These are phyloP conservation scores for Cladosporium sp. DNA, from an alignment of 2,329 filamentous ascomycete genomes.

Conservation along the genomic window DNA sequence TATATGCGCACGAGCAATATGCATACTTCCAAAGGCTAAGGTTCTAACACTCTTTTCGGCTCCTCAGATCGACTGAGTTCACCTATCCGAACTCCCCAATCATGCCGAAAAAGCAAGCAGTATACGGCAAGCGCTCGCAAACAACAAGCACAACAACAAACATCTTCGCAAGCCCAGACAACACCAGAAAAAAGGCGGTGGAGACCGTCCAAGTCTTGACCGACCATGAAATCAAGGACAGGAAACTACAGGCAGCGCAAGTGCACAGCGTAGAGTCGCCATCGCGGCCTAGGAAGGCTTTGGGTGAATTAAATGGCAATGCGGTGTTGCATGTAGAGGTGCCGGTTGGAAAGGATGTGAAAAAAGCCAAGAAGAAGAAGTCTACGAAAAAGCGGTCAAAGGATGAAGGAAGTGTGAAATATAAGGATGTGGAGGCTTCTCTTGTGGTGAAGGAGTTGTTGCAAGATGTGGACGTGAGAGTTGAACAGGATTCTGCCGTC, in stretches of 20 bases:
- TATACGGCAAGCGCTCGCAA: slow-evolving; percentile 42
- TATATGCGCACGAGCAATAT: neutral
- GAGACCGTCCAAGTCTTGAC: neutral
- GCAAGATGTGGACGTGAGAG: neutral
- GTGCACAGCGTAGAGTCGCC: slow-evolving; percentile 4
- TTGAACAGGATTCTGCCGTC: neutral
- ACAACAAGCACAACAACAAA: slow-evolving; percentile 29
- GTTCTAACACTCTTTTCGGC: neutral
- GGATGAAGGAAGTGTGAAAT: slow-evolving; percentile 15
- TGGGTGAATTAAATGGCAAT: slow-evolving; percentile 28
- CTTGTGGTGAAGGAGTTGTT: neutral
- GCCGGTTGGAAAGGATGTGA: slow-evolving; percentile 12
- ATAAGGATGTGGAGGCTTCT: neutral
- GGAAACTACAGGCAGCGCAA: neutral
- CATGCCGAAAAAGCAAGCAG: slow-evolving; percentile 37
- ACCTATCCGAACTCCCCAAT: neutral
- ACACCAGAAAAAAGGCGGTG: slow-evolving; percentile 16
- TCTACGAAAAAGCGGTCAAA: slow-evolving; percentile 11
- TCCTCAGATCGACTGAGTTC: neutral
- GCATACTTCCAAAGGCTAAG: neutral
- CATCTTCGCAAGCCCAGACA: slow-evolving; percentile 31
- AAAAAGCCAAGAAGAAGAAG: slow-evolving; percentile 19
- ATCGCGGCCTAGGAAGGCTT: slow-evolving; percentile 21
- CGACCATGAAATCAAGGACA: neutral
- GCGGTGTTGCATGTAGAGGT: slow-evolving; percentile 23